Evolutionary conservation across 805 yeast genomes (phyloP).

Genomic region (Lipomyces mesembrius): DNA sequence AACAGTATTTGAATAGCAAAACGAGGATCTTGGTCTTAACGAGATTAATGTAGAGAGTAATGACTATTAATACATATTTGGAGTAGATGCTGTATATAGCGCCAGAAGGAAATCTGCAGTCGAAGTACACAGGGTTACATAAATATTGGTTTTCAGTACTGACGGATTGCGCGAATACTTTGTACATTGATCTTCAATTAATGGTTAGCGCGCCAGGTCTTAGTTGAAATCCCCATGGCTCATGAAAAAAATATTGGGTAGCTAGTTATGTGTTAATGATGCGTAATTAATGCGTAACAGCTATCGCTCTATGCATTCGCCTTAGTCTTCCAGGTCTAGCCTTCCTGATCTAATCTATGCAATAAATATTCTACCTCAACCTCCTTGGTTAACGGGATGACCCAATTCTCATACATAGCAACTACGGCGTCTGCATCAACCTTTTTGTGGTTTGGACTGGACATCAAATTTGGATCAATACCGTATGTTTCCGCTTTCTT

Average conservation of each 20-base stretch:
- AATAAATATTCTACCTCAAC: constrained; percentile 92
- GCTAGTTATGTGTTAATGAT: not conserved
- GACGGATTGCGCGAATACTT: not conserved
- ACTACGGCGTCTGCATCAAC: constrained; percentile 84
- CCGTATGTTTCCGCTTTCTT: constrained; percentile 87
- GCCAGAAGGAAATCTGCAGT: not conserved
- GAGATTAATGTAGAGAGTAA: constrained; percentile 46
- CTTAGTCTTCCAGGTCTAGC: not conserved
- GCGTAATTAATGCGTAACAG: not conserved
- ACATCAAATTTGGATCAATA: constrained; percentile 38
- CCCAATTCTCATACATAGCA: constrained; percentile 79
- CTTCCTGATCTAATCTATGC: constrained; percentile 68
- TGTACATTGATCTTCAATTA: not conserved
- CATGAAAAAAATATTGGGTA: too few relatives aligned
- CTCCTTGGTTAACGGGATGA: constrained; percentile 91
- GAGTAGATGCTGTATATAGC: not conserved
- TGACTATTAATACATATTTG: constrained; percentile 3
- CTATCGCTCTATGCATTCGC: not conserved
- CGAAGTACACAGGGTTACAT: not conserved
- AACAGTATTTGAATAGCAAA: constrained; percentile 52
- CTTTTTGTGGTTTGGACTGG: constrained; percentile 64
- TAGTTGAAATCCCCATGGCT: not conserved
- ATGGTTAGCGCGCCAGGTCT: not conserved
- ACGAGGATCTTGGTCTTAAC: constrained; percentile 84
- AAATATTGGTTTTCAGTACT: not conserved